Evolutionary conservation across 352 stramenopile species (phyloP).

Genomic region (Blastocystis hominis): DNA sequence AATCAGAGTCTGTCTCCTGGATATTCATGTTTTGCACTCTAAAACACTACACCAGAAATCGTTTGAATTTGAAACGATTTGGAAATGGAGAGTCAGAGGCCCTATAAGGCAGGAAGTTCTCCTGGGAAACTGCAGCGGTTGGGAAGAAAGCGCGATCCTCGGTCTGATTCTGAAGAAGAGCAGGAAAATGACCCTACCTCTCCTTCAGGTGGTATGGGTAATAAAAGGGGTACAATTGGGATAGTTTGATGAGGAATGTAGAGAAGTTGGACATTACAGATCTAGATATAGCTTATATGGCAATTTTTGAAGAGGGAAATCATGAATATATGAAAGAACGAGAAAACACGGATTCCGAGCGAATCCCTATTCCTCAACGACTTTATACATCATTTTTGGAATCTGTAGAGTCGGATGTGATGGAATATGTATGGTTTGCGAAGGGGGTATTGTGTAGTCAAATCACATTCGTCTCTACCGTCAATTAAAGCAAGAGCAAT

Average conservation of each 20-base stretch:
- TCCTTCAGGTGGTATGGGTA: not conserved
- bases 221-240: too few relatives aligned
- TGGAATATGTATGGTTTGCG: not conserved
- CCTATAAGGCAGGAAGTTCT: not conserved
- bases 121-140: not conserved
- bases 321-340: slow-evolving; percentile 41
- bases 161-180: not conserved
- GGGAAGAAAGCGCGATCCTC: not conserved
- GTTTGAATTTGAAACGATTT: not conserved
- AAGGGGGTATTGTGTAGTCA: not conserved
- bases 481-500: not conserved
- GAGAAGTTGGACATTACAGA: not conserved
- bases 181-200: not conserved
- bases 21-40: not conserved
- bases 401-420: not conserved
- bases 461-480: not conserved
- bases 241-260: not conserved
- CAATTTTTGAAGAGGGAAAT: slow-evolving; percentile 47
- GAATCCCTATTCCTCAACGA: not conserved
- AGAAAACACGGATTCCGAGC: not conserved
- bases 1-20: not conserved
- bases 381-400: slow-evolving; percentile 5
- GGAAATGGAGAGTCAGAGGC: not conserved
- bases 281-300: slow-evolving; percentile 47
- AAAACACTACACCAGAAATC: not conserved